Evolutionary conservation across 768 basidiomycete genomes (phyloP), one percentile per base, ranked within the genome.

Genomic region (Lentinula guzmanii): DNA sequence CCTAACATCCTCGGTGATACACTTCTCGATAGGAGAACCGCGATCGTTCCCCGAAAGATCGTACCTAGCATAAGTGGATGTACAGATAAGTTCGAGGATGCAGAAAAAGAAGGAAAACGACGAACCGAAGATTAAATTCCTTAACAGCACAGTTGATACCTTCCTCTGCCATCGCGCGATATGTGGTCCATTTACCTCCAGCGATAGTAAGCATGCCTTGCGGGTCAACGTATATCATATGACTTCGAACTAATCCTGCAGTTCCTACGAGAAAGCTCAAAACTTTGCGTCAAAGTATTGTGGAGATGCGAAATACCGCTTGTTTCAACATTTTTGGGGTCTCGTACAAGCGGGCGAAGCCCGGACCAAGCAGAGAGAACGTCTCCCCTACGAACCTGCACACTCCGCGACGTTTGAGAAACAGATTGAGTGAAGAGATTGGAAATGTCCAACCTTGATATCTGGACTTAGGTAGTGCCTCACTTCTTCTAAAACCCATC

Each of bases 161-260:
- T 77, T 98, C 96, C 76, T 94, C 82, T 24, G 96, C 94, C 96
- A 98, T 97, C 35, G 87, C 88, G 53, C 91, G 79, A 76, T 98
- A 99, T 52, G 96, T 98, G 62, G 96, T 99, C 96, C 96, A 99
- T 74, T 99, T 99, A 4, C 96, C 96, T 16, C 96, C 96, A 2
- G 93, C 94, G 67, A 98, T 94, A 33, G 95, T 98, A 63, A 99
- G 74, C 67, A 99, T 77, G 16, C 95, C 94, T 63, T 85, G 85
- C 52, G 83, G 81, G 45, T 83, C 85, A 37, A 93, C 85, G 70
- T 94, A 82, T 65, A 97, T 90, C 82, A 99, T 83, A 75, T 98
- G 96, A 70, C 89, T 98, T 69, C 96, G 77, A 18, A 99, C 96
- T 57, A 99, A 76, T 0, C 89, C 89, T 74, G 95, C 87, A 16